phyloP scores from a whole-genome alignment of 495 filamentous ascomycete genomes.

The Tuber aestivum region DNA sequence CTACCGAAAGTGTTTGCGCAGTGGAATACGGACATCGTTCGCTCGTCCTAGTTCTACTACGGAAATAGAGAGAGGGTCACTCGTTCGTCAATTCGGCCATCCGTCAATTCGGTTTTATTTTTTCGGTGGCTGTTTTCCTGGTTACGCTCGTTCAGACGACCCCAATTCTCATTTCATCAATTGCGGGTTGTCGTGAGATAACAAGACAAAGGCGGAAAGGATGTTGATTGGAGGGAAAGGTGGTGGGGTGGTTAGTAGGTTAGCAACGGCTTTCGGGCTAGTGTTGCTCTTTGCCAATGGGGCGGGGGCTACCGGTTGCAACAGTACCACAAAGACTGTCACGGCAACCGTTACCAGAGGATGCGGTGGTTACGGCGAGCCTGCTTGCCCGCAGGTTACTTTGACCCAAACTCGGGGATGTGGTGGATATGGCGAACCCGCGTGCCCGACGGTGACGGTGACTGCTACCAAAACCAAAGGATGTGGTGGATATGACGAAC shows the following conservation, averaged over 20 bases:
- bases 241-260: constrained; percentile 14
- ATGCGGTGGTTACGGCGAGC: constrained; percentile 1
- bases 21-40: constrained; percentile 30
- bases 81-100: constrained; percentile 14
- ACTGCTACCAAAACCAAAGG: constrained; percentile 24
- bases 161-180: neutral
- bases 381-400: constrained; percentile 8
- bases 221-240: constrained; percentile 24
- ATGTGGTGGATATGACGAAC: constrained; percentile 3
- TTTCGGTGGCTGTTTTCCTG: constrained; percentile 5
- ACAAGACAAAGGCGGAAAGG: neutral
- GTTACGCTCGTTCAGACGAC: constrained; percentile 19
- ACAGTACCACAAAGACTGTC: constrained; percentile 19
- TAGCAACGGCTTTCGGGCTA: constrained; percentile 19
- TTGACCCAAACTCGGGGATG: constrained; percentile 11
- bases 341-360: constrained; percentile 27
- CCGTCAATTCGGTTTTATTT: constrained; percentile 2
- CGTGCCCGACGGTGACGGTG: constrained; percentile 13
- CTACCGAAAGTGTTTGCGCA: constrained; percentile 1
- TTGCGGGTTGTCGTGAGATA: constrained; percentile 9
- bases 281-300: constrained; percentile 15
- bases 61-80: constrained; percentile 11
- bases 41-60: constrained; percentile 22
- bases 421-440: neutral
- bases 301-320: constrained; percentile 27